Evolutionary conservation across 2,329 filamentous ascomycete genomes (phyloP).

Genomic region (Chaetomium sp.): DNA sequence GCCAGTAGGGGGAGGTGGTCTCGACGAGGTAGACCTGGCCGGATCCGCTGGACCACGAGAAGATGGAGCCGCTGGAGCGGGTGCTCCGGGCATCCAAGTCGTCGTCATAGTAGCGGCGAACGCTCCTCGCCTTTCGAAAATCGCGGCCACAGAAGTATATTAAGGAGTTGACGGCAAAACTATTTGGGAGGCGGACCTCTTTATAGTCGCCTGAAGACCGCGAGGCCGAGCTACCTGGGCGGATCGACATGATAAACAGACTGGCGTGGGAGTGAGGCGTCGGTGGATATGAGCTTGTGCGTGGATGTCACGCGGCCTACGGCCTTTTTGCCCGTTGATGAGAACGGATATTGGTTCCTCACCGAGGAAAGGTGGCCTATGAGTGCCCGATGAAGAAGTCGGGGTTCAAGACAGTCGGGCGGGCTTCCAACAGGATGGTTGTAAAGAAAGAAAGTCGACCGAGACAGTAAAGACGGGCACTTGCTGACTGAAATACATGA

Average conservation of each 20-base stretch:
- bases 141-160: constrained; percentile 22
- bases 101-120: constrained; percentile 21
- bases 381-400: too few relatives aligned
- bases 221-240: constrained; percentile 14
- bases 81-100: constrained; percentile 21
- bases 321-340: not conserved
- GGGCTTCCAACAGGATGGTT: not conserved
- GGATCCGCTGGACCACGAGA: constrained; percentile 13
- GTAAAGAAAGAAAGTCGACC: not conserved
- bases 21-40: constrained; percentile 17
- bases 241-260: constrained; percentile 13
- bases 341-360: not conserved
- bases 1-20: constrained; percentile 9
- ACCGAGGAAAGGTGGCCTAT: not conserved
- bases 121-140: constrained; percentile 19
- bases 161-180: constrained; percentile 17
- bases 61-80: constrained; percentile 13
- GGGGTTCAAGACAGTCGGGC: too few relatives aligned
- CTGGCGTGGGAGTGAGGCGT: not conserved
- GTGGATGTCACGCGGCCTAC: not conserved
- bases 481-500: constrained; percentile 12
- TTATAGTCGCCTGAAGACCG: constrained; percentile 13
- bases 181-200: constrained; percentile 19
- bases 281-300: not conserved
- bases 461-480: constrained; percentile 9